Evolutionary conservation across 768 basidiomycete genomes (phyloP).

Genomic region (Phylloporus arenicola): DNA sequence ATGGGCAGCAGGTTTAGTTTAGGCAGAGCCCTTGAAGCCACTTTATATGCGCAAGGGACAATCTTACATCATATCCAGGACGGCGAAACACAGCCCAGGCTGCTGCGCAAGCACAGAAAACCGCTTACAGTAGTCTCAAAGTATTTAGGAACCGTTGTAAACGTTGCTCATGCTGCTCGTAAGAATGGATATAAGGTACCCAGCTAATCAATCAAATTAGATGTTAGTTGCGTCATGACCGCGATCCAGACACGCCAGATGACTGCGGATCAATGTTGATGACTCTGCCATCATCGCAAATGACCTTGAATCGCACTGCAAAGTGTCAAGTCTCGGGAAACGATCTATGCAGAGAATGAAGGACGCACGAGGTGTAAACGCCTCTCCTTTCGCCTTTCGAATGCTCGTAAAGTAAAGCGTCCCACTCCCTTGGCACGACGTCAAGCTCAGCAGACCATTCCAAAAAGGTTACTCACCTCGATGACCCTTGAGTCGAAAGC

Average conservation of each 20-base stretch:
- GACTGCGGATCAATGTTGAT: constrained; percentile 29
- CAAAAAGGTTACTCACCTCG: constrained; percentile 41
- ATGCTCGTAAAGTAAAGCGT: constrained; percentile 84
- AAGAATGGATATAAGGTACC: background rate
- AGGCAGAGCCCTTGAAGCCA: background rate
- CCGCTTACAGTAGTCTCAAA: background rate
- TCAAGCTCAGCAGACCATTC: background rate
- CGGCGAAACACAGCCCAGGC: too few relatives aligned
- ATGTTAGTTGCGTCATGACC: background rate
- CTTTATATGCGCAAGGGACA: constrained; percentile 5
- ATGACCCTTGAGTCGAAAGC: constrained; percentile 69
- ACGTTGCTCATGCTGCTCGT: background rate
- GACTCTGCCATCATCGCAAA: constrained; percentile 54
- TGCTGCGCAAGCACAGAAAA: background rate
- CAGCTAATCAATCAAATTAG: background rate
- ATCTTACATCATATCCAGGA: constrained; percentile 1
- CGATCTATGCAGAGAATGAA: background rate
- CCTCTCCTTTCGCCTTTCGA: constrained; percentile 64
- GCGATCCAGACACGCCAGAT: background rate
- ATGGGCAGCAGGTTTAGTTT: background rate
- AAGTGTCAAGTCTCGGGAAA: background rate
- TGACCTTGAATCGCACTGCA: constrained; percentile 62
- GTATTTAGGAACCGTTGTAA: too few relatives aligned
- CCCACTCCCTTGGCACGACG: constrained; percentile 47
- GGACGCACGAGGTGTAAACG: constrained; percentile 56